These are phyloP conservation scores for Colletotrichum melonis DNA, from an alignment of 2,329 filamentous ascomycete genomes.

Conservation along the genomic window DNA sequence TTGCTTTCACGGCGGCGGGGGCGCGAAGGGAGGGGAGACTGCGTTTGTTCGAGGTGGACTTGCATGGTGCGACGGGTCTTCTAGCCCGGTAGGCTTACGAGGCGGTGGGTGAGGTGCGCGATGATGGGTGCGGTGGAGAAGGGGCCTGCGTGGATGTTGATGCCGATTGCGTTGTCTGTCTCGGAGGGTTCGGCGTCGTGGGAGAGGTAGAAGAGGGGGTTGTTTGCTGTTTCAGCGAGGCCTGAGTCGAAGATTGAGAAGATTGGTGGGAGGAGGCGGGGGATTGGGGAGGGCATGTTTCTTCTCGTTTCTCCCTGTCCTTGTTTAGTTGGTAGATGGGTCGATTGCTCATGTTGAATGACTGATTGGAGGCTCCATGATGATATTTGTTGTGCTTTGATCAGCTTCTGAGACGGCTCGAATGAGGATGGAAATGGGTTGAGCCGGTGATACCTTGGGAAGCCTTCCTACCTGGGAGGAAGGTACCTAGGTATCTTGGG, in stretches of 20 bases:
- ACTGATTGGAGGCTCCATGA: not conserved
- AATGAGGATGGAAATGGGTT: not conserved
- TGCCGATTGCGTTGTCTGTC: not conserved
- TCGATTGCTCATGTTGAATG: not conserved
- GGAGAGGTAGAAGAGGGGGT: not conserved
- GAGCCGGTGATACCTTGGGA: too few species aligned
- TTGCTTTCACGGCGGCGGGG: not conserved
- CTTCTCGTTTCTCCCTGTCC: not conserved
- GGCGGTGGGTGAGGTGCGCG: slow-evolving; percentile 6
- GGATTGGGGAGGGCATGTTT: not conserved
- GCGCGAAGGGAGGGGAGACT: not conserved
- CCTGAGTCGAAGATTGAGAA: slow-evolving; percentile 2
- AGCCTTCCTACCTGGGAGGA: too few species aligned
- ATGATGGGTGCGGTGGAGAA: not conserved
- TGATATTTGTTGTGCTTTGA: not conserved
- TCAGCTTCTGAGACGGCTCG: too few species aligned
- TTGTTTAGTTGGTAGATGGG: not conserved
- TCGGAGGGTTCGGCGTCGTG: slow-evolving; percentile 7
- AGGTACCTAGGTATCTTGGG: too few species aligned
- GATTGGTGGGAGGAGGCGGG: not conserved
- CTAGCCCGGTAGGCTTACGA: not conserved
- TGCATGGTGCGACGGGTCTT: slow-evolving; percentile 1
- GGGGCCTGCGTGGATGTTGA: slow-evolving; percentile 11
- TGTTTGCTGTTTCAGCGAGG: not conserved
- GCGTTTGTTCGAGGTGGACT: not conserved